Conservation (phyloP, 768 basidiomycete species). For the Cystoderma amianthinum region DNA sequence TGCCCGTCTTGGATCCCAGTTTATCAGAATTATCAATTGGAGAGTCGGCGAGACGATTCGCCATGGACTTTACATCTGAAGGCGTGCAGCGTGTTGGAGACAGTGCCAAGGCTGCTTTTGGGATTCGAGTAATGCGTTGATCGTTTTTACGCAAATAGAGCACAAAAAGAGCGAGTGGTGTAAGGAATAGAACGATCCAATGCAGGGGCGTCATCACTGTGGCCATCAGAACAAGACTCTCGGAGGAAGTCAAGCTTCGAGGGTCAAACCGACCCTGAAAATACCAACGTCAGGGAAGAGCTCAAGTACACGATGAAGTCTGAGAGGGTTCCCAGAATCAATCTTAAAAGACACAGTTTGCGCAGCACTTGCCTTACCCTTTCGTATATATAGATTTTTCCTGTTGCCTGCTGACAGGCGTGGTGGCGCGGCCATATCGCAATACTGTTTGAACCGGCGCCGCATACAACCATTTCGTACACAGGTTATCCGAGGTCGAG, state of each 20-base stretch:
- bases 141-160: conserved; percentile 42
- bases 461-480: too few relatives aligned
- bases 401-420: too few relatives aligned
- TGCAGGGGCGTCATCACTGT: neutral
- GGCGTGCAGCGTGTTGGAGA: conserved; percentile 46
- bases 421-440: too few relatives aligned
- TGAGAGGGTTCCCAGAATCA: too few relatives aligned
- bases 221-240: too few relatives aligned
- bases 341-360: too few relatives aligned
- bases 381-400: neutral
- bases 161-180: conserved; percentile 9
- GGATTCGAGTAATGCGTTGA: conserved; percentile 38
- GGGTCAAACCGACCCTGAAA: neutral
- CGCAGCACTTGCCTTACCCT: too few relatives aligned
- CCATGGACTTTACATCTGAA: conserved; percentile 30
- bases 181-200: neutral
- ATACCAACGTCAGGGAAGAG: neutral
- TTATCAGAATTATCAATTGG: conserved; percentile 30
- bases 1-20: conserved; percentile 62
- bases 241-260: too few relatives aligned
- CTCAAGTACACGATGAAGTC: too few relatives aligned
- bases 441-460: too few relatives aligned
- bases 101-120: conserved; percentile 36
- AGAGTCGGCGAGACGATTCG: conserved; percentile 23
- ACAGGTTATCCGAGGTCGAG: too few relatives aligned